These are phyloP conservation scores for Fusarium sp. DNA, from an alignment of 2,329 filamentous ascomycete genomes.

Conservation along the genomic window DNA sequence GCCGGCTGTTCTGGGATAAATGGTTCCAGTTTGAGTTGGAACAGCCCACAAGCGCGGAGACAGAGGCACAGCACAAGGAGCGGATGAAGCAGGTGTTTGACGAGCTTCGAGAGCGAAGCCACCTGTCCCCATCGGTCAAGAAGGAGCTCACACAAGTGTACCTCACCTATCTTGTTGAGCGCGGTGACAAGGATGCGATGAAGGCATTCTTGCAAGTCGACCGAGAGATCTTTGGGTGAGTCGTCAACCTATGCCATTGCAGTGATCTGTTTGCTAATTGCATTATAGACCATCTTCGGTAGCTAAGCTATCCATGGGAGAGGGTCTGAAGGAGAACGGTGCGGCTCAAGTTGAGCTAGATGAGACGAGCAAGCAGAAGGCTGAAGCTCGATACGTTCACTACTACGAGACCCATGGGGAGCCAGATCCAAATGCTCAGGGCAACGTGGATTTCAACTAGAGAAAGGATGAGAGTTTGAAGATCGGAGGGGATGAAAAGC, in stretches of 20 bases:
- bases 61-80: constrained; percentile 74
- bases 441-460: constrained; percentile 65
- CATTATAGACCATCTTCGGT: constrained; percentile 60
- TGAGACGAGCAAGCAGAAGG: constrained; percentile 62
- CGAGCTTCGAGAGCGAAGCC: constrained; percentile 79
- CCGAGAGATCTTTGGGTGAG: constrained; percentile 86
- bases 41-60: constrained; percentile 76
- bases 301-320: constrained; percentile 53
- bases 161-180: constrained; percentile 84
- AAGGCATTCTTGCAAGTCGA: constrained; percentile 88
- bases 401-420: constrained; percentile 67
- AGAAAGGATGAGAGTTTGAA: background rate
- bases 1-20: constrained; percentile 87
- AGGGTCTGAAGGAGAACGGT: constrained; percentile 61
- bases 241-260: constrained; percentile 6
- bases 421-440: constrained; percentile 60
- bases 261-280: constrained; percentile 26
- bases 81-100: constrained; percentile 86
- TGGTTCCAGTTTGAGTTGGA: constrained; percentile 91
- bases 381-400: constrained; percentile 63
- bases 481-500: background rate
- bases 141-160: constrained; percentile 83
- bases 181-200: constrained; percentile 85
- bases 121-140: constrained; percentile 74
- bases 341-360: constrained; percentile 60